Conservation (phyloP, 2,329 filamentous ascomycete genomes). For the Aureobasidium subglaciale region DNA sequence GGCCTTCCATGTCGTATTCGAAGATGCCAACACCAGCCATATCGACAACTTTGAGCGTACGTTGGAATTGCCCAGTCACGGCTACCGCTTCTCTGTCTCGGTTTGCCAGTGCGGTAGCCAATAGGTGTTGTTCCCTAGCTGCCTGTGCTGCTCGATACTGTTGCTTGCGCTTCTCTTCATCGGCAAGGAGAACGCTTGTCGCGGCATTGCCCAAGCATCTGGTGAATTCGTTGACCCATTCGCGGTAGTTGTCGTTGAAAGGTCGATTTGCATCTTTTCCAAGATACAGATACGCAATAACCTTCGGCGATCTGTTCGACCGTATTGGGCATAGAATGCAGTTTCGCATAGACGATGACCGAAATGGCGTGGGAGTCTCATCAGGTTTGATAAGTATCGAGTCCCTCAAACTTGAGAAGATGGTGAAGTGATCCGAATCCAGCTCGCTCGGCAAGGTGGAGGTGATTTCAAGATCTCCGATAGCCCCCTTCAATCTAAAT, state of each 20-base stretch:
- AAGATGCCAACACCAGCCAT: constrained; percentile 17
- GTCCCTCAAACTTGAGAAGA: background rate
- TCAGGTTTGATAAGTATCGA: background rate
- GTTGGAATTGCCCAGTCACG: constrained; percentile 6
- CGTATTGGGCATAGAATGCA: constrained; percentile 5
- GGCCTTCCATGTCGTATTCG: constrained; percentile 15
- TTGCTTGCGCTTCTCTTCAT: constrained; percentile 7
- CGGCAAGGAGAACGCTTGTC: background rate
- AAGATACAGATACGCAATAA: constrained; percentile 11
- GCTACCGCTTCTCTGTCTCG: constrained; percentile 13
- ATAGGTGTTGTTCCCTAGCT: background rate
- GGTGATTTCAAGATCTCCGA: background rate
- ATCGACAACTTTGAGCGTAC: constrained; percentile 16
- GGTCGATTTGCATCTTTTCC: constrained; percentile 13
- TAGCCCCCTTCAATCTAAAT: background rate
- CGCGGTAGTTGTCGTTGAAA: constrained; percentile 10
- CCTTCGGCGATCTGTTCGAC: constrained; percentile 11
- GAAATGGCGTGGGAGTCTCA: background rate
- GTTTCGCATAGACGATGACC: background rate
- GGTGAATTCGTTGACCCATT: constrained; percentile 12
- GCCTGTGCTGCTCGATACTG: background rate
- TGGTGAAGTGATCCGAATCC: background rate
- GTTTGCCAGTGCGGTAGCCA: constrained; percentile 2
- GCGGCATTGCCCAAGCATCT: constrained; percentile 13
- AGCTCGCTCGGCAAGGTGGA: background rate